Percentiles rank a stretch among this genome's conserved stretches.
phyloP scores from a whole-genome alignment of 2,329 filamentous ascomycete species.

The Aspergillus aculeatinus region DNA sequence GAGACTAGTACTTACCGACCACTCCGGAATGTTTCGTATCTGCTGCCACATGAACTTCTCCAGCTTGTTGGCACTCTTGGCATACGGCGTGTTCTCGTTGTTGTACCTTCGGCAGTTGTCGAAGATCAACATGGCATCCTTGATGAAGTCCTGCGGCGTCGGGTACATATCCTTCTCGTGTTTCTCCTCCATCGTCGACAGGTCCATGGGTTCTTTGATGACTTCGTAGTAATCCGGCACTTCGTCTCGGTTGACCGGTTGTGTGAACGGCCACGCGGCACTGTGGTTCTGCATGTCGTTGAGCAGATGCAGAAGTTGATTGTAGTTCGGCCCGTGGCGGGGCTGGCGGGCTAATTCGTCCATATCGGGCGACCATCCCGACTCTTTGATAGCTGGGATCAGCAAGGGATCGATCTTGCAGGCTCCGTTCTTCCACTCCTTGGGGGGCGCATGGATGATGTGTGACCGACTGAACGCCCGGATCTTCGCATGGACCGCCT shows the following conservation, averaged over 20 bases:
- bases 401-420: slow-evolving; percentile 77
- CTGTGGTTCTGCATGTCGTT: slow-evolving; percentile 94
- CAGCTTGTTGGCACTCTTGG: slow-evolving; percentile 89
- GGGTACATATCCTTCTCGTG: slow-evolving; percentile 91
- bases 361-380: slow-evolving; percentile 97
- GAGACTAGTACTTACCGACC: slow-evolving; percentile 58
- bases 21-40: slow-evolving; percentile 88
- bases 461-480: slow-evolving; percentile 86
- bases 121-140: slow-evolving; percentile 84
- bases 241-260: slow-evolving; percentile 91
- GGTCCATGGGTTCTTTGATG: slow-evolving; percentile 96
- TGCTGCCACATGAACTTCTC: slow-evolving; percentile 95
- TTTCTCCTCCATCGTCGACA: slow-evolving; percentile 92
- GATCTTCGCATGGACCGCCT: slow-evolving; percentile 92
- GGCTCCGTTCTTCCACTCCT: slow-evolving; percentile 77
- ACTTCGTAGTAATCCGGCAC: slow-evolving; percentile 99
- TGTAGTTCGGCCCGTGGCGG: slow-evolving; percentile 94
- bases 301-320: slow-evolving; percentile 85
- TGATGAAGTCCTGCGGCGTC: slow-evolving; percentile 87
- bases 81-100: slow-evolving; percentile 90
- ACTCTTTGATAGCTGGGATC: slow-evolving; percentile 84
- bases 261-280: slow-evolving; percentile 89
- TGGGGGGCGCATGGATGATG: slow-evolving; percentile 79
- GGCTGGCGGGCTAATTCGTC: slow-evolving; percentile 93
- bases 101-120: slow-evolving; percentile 96